Evolutionary conservation across 208 protist species (phyloP).

Genomic region (Crithidia expoeki): DNA sequence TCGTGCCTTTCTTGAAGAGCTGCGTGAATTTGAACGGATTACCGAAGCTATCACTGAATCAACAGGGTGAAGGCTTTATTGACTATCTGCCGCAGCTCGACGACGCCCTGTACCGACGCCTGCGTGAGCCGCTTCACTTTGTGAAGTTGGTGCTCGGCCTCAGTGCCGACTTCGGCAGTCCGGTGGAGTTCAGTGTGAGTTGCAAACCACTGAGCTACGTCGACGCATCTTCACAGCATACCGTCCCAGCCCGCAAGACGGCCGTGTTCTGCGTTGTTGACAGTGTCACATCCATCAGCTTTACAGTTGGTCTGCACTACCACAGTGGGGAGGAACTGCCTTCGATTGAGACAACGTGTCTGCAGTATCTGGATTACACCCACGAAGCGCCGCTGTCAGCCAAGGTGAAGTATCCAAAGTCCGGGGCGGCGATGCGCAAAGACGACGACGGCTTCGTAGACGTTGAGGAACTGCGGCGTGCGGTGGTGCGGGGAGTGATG

Average conservation of each 20-base stretch:
- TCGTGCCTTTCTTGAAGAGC: conserved; percentile 40
- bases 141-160: conserved; percentile 39
- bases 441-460: conserved; percentile 39
- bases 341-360: conserved; percentile 46
- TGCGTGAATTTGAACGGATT: conserved; percentile 35
- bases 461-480: conserved; percentile 30
- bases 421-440: conserved; percentile 19
- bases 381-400: conserved; percentile 22
- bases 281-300: conserved; percentile 33
- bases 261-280: conserved; percentile 53
- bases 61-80: conserved; percentile 23
- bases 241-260: conserved; percentile 5
- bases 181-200: conserved; percentile 38
- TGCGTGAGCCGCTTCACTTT: conserved; percentile 58
- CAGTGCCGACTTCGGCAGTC: conserved; percentile 39
- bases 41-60: conserved; percentile 29
- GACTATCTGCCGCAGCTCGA: conserved; percentile 59
- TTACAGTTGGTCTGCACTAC: conserved; percentile 58
- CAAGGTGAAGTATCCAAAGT: conserved; percentile 40
- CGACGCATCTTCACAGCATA: background rate
- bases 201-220: conserved; percentile 1
- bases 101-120: conserved; percentile 21
- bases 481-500: conserved; percentile 28
- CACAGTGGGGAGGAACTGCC: conserved; percentile 41
- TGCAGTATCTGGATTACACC: conserved; percentile 31